Evolutionary conservation across 2,329 filamentous ascomycete genomes (phyloP).

Genomic region (Exophiala calicioides): DNA sequence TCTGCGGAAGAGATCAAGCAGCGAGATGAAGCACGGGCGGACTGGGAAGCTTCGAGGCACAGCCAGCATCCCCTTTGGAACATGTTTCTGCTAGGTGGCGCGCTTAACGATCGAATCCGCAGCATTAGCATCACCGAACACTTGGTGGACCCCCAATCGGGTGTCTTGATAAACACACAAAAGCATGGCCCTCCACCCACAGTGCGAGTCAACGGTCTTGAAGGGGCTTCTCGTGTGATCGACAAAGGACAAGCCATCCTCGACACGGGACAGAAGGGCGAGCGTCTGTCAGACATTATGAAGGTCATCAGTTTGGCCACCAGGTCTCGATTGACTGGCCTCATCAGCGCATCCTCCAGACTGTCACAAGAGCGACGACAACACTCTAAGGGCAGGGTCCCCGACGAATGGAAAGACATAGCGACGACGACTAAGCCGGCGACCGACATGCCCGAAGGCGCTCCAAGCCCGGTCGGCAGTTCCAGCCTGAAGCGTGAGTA

Average conservation of each 20-base stretch:
- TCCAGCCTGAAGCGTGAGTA: slow-evolving; percentile 43
- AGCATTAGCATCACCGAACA: slow-evolving; percentile 61
- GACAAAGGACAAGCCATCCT: slow-evolving; percentile 71
- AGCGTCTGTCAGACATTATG: slow-evolving; percentile 77
- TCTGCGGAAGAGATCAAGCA: slow-evolving; percentile 63
- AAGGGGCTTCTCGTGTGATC: slow-evolving; percentile 62
- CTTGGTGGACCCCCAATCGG: slow-evolving; percentile 60
- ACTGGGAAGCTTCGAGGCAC: slow-evolving; percentile 64
- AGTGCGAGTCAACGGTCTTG: slow-evolving; percentile 58
- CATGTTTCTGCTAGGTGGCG: slow-evolving; percentile 68
- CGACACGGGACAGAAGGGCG: slow-evolving; percentile 58
- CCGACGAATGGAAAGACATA: slow-evolving; percentile 72
- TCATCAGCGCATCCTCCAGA: slow-evolving; percentile 75
- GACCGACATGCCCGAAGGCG: slow-evolving; percentile 18
- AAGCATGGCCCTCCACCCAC: slow-evolving; percentile 41
- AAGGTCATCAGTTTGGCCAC: slow-evolving; percentile 80
- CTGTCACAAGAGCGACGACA: slow-evolving; percentile 71
- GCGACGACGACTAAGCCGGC: slow-evolving; percentile 51
- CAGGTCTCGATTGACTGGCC: slow-evolving; percentile 72
- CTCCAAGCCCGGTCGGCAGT: slow-evolving; percentile 34
- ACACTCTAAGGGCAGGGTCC: slow-evolving; percentile 77
- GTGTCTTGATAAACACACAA: slow-evolving; percentile 52
- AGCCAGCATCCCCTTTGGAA: slow-evolving; percentile 70
- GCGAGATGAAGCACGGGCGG: slow-evolving; percentile 63
- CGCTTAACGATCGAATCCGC: slow-evolving; percentile 53